Evolutionary conservation across 192 early-diverging fungal genomes (phyloP).

Genomic region (Coemansia sp.): DNA sequence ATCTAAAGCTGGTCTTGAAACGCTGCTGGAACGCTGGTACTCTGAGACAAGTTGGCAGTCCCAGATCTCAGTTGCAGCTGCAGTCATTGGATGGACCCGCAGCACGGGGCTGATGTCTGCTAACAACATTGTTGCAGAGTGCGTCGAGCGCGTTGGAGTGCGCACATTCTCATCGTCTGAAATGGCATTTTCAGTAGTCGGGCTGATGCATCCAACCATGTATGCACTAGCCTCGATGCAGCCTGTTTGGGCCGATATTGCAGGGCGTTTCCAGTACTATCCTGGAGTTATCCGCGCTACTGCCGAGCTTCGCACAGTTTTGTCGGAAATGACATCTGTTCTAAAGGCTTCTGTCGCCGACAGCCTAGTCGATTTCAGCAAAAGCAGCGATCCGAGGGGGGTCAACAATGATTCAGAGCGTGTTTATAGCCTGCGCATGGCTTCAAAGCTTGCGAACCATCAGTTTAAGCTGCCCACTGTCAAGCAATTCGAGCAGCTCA

Average conservation of each 20-base stretch:
- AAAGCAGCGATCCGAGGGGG: not conserved
- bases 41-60: constrained; percentile 80
- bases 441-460: constrained; percentile 83
- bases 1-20: constrained; percentile 92
- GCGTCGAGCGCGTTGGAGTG: constrained; percentile 82
- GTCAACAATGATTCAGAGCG: constrained; percentile 22
- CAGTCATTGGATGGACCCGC: constrained; percentile 97
- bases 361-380: constrained; percentile 19
- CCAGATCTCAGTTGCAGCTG: constrained; percentile 86
- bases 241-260: constrained; percentile 57
- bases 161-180: constrained; percentile 90
- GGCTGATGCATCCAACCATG: constrained; percentile 79
- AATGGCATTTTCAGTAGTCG: constrained; percentile 93
- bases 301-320: constrained; percentile 1
- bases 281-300: constrained; percentile 13
- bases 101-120: constrained; percentile 92
- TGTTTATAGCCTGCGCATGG: constrained; percentile 19
- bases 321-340: constrained; percentile 9
- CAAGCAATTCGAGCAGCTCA: constrained; percentile 61
- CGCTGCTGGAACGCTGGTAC: constrained; percentile 86
- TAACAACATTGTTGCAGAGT: constrained; percentile 88
- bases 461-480: constrained; percentile 82
- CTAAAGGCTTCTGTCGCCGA: constrained; percentile 13
- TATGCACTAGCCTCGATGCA: constrained; percentile 65
- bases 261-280: constrained; percentile 30